Percentiles rank a stretch among this genome's conserved stretches.
Conservation (phyloP, 768 basidiomycete species). For the Suillus paluster region DNA sequence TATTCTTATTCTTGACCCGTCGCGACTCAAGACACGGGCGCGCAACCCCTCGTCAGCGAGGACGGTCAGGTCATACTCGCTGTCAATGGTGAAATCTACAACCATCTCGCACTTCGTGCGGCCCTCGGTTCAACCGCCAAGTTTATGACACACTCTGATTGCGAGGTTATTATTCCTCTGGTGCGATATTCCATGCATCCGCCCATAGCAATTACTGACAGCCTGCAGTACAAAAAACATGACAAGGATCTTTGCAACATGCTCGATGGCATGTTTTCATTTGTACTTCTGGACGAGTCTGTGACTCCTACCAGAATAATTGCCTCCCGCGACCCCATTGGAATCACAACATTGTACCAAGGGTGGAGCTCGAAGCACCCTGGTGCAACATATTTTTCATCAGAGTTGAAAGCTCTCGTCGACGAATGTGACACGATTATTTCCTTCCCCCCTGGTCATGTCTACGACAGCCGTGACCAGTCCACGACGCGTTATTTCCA, state of each 20-base stretch:
- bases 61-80: slow-evolving; percentile 84
- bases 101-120: slow-evolving; percentile 83
- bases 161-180: slow-evolving; percentile 94
- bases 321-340: slow-evolving; percentile 96
- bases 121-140: slow-evolving; percentile 64
- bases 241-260: slow-evolving; percentile 75
- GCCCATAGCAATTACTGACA: background rate
- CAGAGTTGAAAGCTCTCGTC: slow-evolving; percentile 90
- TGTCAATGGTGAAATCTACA: slow-evolving; percentile 99
- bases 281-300: slow-evolving; percentile 93
- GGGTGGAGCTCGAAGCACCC: slow-evolving; percentile 88
- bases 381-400: slow-evolving; percentile 88
- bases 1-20: background rate
- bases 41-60: slow-evolving; percentile 89
- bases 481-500: slow-evolving; percentile 84
- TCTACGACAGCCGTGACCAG: slow-evolving; percentile 85
- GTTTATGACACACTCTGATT: slow-evolving; percentile 98
- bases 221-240: slow-evolving; percentile 76
- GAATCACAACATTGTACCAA: slow-evolving; percentile 98
- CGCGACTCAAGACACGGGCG: slow-evolving; percentile 78
- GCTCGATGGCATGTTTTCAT: slow-evolving; percentile 99
- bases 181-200: slow-evolving; percentile 47
- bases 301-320: slow-evolving; percentile 88
- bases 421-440: slow-evolving; percentile 95
- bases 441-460: slow-evolving; percentile 96